Conservation (phyloP, 2,329 filamentous ascomycete species). For the Xylariaceae sp. region DNA sequence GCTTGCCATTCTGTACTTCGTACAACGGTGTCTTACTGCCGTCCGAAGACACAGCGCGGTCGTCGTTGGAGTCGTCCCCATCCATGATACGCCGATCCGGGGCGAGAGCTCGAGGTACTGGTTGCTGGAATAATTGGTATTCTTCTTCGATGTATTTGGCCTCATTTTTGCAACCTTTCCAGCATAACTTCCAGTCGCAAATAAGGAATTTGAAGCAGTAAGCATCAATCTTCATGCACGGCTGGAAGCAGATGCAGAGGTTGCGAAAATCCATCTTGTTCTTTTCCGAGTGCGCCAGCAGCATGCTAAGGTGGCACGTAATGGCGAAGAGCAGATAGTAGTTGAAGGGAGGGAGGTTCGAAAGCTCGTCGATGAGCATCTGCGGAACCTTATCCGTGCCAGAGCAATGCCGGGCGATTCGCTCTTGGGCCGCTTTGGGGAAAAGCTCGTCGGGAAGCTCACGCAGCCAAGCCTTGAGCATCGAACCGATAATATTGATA, state of each 20-base stretch:
- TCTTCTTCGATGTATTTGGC: conserved; percentile 70
- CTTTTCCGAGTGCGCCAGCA: conserved; percentile 86
- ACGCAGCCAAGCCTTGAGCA: conserved; percentile 94
- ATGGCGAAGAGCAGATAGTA: conserved; percentile 97
- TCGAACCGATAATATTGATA: conserved; percentile 91
- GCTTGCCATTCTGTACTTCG: conserved; percentile 30
- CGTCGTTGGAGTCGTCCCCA: conserved; percentile 36
- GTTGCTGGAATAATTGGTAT: conserved; percentile 54
- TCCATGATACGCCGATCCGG: conserved; percentile 17
- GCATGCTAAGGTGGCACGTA: conserved; percentile 87
- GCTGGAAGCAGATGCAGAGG: conserved; percentile 93
- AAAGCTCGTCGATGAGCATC: conserved; percentile 83
- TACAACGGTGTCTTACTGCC: conserved; percentile 50
- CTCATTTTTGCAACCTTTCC: conserved; percentile 93
- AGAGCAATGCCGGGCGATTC: conserved; percentile 72
- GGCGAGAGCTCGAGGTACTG: conserved; percentile 45
- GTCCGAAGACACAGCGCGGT: conserved; percentile 60
- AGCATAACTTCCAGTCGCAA: conserved; percentile 92
- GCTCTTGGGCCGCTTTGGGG: conserved; percentile 75
- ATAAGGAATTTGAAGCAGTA: conserved; percentile 95
- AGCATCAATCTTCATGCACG: conserved; percentile 91
- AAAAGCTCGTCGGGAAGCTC: conserved; percentile 93
- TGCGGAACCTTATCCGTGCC: conserved; percentile 77
- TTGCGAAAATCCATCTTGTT: conserved; percentile 99
- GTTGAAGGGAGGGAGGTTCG: conserved; percentile 91